Conservation (phyloP, 805 yeast species). For the Starmera dryadoides region DNA sequence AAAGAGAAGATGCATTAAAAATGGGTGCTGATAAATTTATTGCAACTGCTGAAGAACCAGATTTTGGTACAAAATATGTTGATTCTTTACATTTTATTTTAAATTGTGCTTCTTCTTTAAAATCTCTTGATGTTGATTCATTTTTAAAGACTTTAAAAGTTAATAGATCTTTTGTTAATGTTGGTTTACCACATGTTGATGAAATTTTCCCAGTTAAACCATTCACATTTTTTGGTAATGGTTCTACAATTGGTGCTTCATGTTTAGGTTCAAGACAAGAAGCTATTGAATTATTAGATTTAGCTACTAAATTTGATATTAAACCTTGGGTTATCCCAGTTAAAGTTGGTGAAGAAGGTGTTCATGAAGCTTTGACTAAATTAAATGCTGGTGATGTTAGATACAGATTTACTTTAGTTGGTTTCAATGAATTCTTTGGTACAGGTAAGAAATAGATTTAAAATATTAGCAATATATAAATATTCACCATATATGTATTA, state of each 20-base stretch:
- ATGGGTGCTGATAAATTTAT: constrained; percentile 48
- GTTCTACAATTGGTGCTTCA: constrained; percentile 50
- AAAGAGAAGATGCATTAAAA: constrained; percentile 39
- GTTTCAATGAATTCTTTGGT: constrained; percentile 34
- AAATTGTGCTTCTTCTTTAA: constrained; percentile 38
- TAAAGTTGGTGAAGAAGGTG: constrained; percentile 44
- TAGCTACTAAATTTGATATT: constrained; percentile 53
- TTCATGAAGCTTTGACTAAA: constrained; percentile 47
- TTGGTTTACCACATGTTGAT: constrained; percentile 55
- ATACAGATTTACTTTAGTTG: constrained; percentile 57
- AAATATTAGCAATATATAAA: too few relatives aligned
- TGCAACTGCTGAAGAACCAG: constrained; percentile 43
- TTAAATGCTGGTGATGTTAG: constrained; percentile 49
- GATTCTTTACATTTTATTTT: constrained; percentile 39
- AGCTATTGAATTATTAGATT: constrained; percentile 56
- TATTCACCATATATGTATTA: too few relatives aligned
- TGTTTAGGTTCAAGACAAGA: constrained; percentile 56
- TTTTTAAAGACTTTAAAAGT: constrained; percentile 47
- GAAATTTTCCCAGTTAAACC: constrained; percentile 36
- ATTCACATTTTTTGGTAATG: constrained; percentile 40
- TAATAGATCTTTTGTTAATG: constrained; percentile 52
- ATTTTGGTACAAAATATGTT: constrained; percentile 28
- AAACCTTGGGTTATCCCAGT: constrained; percentile 59
- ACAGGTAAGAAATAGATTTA: constrained; percentile 17
- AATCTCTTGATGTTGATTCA: constrained; percentile 38